Conservation (phyloP, 1,284 basidiomycete species). For the Xerocomus amazonicus region DNA sequence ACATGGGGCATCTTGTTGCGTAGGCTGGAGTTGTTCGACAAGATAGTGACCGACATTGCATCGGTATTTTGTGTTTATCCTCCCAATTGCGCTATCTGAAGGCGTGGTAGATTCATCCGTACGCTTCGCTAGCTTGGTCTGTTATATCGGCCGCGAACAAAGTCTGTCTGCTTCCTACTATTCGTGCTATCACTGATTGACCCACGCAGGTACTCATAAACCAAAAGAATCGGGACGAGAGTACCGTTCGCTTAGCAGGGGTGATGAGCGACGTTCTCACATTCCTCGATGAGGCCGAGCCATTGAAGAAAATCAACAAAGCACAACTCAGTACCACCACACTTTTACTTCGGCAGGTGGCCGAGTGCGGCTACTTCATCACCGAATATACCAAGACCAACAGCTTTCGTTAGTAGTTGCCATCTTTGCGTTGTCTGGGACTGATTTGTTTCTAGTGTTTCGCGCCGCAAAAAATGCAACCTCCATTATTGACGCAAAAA, state of each 20-base stretch:
- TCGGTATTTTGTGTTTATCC: neutral
- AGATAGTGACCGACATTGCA: neutral
- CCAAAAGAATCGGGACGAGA: neutral
- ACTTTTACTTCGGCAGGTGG: conserved; percentile 3
- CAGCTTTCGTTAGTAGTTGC: neutral
- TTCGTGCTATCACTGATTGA: neutral
- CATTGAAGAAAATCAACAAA: neutral
- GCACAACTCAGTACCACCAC: neutral
- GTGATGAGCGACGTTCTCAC: neutral
- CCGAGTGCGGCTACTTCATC: conserved; percentile 1
- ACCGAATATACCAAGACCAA: neutral
- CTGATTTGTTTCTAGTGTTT: neutral
- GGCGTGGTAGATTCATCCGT: neutral
- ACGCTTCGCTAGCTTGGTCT: neutral
- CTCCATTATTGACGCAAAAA: neutral
- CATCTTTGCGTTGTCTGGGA: neutral
- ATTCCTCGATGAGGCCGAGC: neutral
- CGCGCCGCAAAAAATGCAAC: conserved; percentile 1
- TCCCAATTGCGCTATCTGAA: neutral
- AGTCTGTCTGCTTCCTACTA: neutral
- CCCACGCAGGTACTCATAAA: conserved; percentile 2
- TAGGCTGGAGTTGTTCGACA: neutral
- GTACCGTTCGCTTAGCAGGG: neutral
- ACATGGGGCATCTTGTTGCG: neutral
- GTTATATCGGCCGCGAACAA: neutral